Evolutionary conservation across 2,329 filamentous ascomycete species (phyloP).

Genomic region (Diplodia seriata): DNA sequence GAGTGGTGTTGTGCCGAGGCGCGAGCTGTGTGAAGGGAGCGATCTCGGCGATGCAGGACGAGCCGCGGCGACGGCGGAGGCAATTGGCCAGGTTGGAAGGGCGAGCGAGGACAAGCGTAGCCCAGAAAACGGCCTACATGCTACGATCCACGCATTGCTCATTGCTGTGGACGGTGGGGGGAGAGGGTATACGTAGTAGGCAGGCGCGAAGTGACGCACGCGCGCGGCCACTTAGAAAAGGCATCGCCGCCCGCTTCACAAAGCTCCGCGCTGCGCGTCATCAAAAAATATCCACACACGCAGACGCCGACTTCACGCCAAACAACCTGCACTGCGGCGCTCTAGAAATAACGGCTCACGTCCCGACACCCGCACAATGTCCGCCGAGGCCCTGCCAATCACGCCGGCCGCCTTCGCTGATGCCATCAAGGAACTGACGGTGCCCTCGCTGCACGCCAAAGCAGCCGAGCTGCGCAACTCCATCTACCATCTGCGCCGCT

Average conservation of each 20-base stretch:
- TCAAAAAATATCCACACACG: background rate
- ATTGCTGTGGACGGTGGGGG: conserved; percentile 34
- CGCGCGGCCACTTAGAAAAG: conserved; percentile 11
- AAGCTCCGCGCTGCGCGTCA: conserved; percentile 25
- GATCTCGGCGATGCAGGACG: conserved; percentile 3
- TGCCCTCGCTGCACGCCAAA: conserved; percentile 73
- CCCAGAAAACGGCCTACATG: conserved; percentile 34
- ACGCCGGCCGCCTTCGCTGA: conserved; percentile 67
- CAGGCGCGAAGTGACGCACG: conserved; percentile 24
- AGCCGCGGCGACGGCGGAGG: background rate
- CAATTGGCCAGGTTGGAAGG: conserved; percentile 38
- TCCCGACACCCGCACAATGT: conserved; percentile 56
- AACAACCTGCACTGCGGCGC: conserved; percentile 5
- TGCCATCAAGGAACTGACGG: conserved; percentile 71
- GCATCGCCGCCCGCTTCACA: background rate
- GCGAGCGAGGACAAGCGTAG: conserved; percentile 34
- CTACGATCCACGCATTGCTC: conserved; percentile 43
- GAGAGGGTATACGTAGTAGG: background rate
- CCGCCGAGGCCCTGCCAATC: conserved; percentile 68
- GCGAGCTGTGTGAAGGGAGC: background rate
- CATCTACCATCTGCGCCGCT: conserved; percentile 75
- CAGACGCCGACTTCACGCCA: background rate
- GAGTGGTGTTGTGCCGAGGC: conserved; percentile 31
- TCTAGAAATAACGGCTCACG: conserved; percentile 1
- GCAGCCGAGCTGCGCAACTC: conserved; percentile 77